phyloP scores from a whole-genome alignment of 805 yeast genomes.

The Hanseniaspora guilliermondii region DNA sequence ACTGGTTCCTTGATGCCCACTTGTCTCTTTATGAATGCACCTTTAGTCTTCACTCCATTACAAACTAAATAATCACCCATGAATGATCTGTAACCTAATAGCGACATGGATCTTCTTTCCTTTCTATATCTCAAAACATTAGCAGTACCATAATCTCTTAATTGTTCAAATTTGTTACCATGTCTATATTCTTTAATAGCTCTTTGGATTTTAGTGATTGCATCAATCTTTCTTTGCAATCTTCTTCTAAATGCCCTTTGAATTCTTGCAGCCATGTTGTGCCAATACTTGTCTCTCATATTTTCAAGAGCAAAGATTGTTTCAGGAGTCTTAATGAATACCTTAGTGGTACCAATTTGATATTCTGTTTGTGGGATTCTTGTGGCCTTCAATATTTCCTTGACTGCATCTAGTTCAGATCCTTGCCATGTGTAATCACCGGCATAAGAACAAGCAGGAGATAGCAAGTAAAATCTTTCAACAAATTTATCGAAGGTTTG shows the following conservation, averaged over 20 bases:
- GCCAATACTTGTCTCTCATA: conserved; percentile 95
- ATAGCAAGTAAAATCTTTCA: conserved; percentile 79
- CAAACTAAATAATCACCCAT: conserved; percentile 92
- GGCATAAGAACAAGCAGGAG: conserved; percentile 87
- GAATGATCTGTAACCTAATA: conserved; percentile 76
- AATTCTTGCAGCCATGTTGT: conserved; percentile 92
- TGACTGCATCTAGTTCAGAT: conserved; percentile 42
- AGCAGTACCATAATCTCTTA: conserved; percentile 68
- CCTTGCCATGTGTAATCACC: conserved; percentile 61
- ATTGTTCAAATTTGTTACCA: conserved; percentile 70
- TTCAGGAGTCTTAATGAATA: conserved; percentile 93
- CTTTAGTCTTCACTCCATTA: conserved; percentile 62
- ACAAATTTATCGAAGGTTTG: conserved; percentile 93
- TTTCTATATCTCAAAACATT: conserved; percentile 58
- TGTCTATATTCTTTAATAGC: conserved; percentile 71
- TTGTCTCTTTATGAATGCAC: conserved; percentile 59
- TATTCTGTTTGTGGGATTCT: conserved; percentile 69
- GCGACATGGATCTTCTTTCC: conserved; percentile 78
- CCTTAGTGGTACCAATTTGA: conserved; percentile 84
- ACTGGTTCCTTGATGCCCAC: conserved; percentile 58
- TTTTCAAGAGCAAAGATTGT: conserved; percentile 90
- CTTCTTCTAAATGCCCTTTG: conserved; percentile 94
- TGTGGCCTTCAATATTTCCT: conserved; percentile 41
- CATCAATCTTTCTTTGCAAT: conserved; percentile 66
- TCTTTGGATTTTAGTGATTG: conserved; percentile 69